Conservation (phyloP, 352 stramenopile species). For the Globisporangium heterothallicum region DNA sequence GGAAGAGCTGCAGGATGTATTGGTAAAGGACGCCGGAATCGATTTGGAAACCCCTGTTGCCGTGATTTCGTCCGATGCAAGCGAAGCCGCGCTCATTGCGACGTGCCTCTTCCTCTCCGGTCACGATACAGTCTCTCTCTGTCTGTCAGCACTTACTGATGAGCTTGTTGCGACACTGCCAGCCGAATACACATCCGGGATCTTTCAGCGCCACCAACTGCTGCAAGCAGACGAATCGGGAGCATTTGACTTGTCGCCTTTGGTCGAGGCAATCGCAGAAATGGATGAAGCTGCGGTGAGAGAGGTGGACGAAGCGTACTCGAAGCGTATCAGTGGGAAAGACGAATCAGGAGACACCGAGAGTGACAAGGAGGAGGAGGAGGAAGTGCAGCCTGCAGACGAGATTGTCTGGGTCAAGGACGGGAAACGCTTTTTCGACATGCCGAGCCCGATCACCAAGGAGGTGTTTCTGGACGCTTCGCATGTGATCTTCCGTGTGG, state of each 20-base stretch:
- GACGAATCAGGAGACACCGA: slow-evolving; percentile 13
- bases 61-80: slow-evolving; percentile 35
- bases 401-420: slow-evolving; percentile 48
- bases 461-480: slow-evolving; percentile 59
- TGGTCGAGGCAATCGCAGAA: background rate
- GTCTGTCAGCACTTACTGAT: slow-evolving; percentile 30
- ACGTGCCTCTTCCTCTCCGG: slow-evolving; percentile 44
- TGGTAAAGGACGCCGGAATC: slow-evolving; percentile 34
- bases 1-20: slow-evolving; percentile 31
- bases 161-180: slow-evolving; percentile 33
- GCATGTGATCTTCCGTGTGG: slow-evolving; percentile 61
- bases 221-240: slow-evolving; percentile 40
- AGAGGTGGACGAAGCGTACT: slow-evolving; percentile 41
- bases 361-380: slow-evolving; percentile 9
- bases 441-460: slow-evolving; percentile 68
- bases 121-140: slow-evolving; percentile 30
- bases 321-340: slow-evolving; percentile 35
- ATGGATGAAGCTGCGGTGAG: slow-evolving; percentile 11
- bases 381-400: slow-evolving; percentile 22
- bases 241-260: slow-evolving; percentile 55
- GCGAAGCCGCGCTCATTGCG: slow-evolving; percentile 58
- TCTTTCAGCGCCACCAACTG: slow-evolving; percentile 41
- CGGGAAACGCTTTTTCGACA: slow-evolving; percentile 71
- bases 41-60: slow-evolving; percentile 29
- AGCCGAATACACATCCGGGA: slow-evolving; percentile 25